phyloP scores from a whole-genome alignment of 2,329 filamentous ascomycete genomes.

The Phialophora verrucosa region DNA sequence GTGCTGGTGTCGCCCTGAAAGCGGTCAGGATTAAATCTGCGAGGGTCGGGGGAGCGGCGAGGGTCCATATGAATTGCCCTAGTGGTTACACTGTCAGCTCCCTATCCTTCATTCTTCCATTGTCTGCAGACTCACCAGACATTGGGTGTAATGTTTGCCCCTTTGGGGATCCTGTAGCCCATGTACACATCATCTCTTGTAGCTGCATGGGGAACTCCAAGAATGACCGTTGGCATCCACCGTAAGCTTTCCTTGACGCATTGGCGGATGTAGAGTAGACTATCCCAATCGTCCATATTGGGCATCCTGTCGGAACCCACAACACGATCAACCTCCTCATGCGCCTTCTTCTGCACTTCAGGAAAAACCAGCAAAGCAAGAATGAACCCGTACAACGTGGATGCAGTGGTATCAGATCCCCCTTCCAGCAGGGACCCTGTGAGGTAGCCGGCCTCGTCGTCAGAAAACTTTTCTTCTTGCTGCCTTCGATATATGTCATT shows the following conservation, averaged over 20 bases:
- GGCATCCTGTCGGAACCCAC: conserved; percentile 57
- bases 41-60: conserved; percentile 39
- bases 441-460: conserved; percentile 39
- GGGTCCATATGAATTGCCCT: conserved; percentile 40
- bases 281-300: conserved; percentile 54
- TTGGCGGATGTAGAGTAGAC: conserved; percentile 59
- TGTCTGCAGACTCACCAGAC: conserved; percentile 31
- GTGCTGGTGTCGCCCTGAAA: conserved; percentile 41
- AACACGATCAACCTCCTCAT: conserved; percentile 57
- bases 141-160: conserved; percentile 36
- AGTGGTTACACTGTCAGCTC: conserved; percentile 33
- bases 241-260: conserved; percentile 63
- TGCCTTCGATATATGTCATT: conserved; percentile 31
- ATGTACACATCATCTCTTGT: conserved; percentile 36
- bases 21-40: conserved; percentile 43
- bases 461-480: conserved; percentile 31
- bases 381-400: conserved; percentile 52
- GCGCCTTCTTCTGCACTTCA: conserved; percentile 53
- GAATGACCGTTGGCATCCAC: conserved; percentile 54
- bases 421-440: conserved; percentile 49
- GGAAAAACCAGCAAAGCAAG: conserved; percentile 59
- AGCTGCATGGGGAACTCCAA: conserved; percentile 35
- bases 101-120: conserved; percentile 40
- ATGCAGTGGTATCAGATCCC: conserved; percentile 53
- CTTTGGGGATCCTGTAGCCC: conserved; percentile 37